These are phyloP conservation scores for Thymus quinquecostatus DNA, from an alignment of 257 asterid species.

Conservation along the genomic window DNA sequence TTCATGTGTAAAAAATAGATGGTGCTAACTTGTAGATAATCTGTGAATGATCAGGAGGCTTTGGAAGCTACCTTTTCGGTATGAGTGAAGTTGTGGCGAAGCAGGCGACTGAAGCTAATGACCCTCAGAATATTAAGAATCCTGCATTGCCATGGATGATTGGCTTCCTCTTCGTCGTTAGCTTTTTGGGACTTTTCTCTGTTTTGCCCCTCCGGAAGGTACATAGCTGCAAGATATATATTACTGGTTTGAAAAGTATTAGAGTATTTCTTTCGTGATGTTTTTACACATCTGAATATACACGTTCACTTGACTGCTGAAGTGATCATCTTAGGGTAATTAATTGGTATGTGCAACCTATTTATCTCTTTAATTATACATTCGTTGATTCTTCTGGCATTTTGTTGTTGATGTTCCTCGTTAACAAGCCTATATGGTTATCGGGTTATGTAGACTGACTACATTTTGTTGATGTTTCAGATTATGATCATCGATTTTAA, in stretches of 20 bases:
- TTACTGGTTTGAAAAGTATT: too few species aligned
- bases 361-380: too few species aligned
- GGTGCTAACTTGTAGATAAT: background rate
- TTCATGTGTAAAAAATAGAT: too few species aligned
- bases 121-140: constrained; percentile 58
- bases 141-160: constrained; percentile 81
- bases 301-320: too few species aligned
- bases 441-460: too few species aligned
- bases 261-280: too few species aligned
- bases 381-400: background rate
- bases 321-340: too few species aligned
- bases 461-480: constrained; percentile 40
- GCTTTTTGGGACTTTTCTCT: constrained; percentile 92
- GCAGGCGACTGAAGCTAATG: constrained; percentile 56
- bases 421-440: too few species aligned
- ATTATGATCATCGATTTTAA: constrained; percentile 88
- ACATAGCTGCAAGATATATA: background rate
- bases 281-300: too few species aligned
- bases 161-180: constrained; percentile 84
- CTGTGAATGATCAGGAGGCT: constrained; percentile 65
- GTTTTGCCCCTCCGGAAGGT: constrained; percentile 96
- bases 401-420: too few species aligned
- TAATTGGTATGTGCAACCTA: too few species aligned
- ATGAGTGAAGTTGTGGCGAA: constrained; percentile 79
- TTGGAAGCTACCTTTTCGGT: constrained; percentile 88